phyloP scores from a whole-genome alignment of 169 alveolate species.

The Condylostoma magnum region DNA sequence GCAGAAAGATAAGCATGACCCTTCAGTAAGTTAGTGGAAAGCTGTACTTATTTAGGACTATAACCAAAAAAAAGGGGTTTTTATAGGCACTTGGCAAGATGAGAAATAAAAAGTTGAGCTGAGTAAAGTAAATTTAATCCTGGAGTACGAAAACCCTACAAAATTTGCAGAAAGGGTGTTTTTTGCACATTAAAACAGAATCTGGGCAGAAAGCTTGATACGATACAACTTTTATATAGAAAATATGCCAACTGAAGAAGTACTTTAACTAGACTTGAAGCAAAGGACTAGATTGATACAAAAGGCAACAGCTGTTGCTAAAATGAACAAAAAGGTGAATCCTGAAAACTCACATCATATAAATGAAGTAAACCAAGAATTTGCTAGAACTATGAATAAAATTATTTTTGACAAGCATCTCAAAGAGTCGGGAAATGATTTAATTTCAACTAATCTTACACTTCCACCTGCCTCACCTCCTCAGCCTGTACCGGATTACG shows the following conservation, averaged over 20 bases:
- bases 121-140: constrained; percentile 79
- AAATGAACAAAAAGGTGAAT: constrained; percentile 38
- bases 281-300: constrained; percentile 70
- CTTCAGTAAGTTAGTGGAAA: constrained; percentile 68
- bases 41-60: constrained; percentile 65
- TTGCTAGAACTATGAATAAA: constrained; percentile 90
- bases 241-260: constrained; percentile 88
- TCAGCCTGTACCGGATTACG: constrained; percentile 67
- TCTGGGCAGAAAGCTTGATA: constrained; percentile 86
- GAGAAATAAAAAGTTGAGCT: constrained; percentile 59
- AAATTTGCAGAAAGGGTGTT: constrained; percentile 83
- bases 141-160: constrained; percentile 89
- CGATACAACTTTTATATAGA: constrained; percentile 87
- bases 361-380: constrained; percentile 81
- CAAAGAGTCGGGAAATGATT: constrained; percentile 57
- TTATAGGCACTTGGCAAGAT: constrained; percentile 84
- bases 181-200: constrained; percentile 79
- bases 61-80: constrained; percentile 66
- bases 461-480: constrained; percentile 78
- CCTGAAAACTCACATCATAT: constrained; percentile 70
- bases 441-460: constrained; percentile 68
- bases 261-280: constrained; percentile 85
- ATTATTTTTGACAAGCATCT: constrained; percentile 85
- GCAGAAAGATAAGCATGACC: constrained; percentile 62
- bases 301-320: constrained; percentile 35